A percentile compares a stretch with the other conserved stretches of the same genome.
Conservation (phyloP, 306 rosid genomes). For the Cicer chorassanicum region DNA sequence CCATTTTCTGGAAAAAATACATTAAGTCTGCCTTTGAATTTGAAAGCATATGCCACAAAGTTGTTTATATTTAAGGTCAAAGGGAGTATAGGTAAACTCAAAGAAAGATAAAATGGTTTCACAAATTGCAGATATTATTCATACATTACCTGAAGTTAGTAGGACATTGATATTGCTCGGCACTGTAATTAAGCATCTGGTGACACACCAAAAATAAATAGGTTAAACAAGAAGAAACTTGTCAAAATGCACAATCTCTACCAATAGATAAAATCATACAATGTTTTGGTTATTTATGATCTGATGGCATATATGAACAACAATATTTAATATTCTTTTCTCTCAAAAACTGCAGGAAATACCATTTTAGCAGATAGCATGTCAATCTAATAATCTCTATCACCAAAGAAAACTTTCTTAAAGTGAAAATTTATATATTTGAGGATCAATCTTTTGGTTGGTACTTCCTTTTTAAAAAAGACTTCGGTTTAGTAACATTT, state of each 20-base stretch:
- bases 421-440: slow-evolving; percentile 21
- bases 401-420: slow-evolving; percentile 12
- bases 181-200: slow-evolving; percentile 56
- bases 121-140: slow-evolving; percentile 6
- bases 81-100: slow-evolving; percentile 13
- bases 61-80: not conserved
- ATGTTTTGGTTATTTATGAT: slow-evolving; percentile 20
- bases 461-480: not conserved
- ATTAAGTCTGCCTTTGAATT: not conserved
- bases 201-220: slow-evolving; percentile 27
- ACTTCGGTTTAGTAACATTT: not conserved
- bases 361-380: not conserved
- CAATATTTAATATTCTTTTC: not conserved
- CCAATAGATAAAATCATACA: slow-evolving; percentile 18
- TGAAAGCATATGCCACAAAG: not conserved
- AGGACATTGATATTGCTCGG: slow-evolving; percentile 36
- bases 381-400: slow-evolving; percentile 18
- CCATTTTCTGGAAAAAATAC: slow-evolving; percentile 40
- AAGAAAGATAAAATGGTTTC: slow-evolving; percentile 15
- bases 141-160: slow-evolving; percentile 53
- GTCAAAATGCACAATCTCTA: slow-evolving; percentile 19
- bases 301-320: slow-evolving; percentile 17
- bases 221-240: slow-evolving; percentile 29
- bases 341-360: slow-evolving; percentile 10
- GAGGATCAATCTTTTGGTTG: not conserved